Evolutionary conservation across 805 yeast genomes (phyloP).

Genomic region (Saccharomycopsis sp.): DNA sequence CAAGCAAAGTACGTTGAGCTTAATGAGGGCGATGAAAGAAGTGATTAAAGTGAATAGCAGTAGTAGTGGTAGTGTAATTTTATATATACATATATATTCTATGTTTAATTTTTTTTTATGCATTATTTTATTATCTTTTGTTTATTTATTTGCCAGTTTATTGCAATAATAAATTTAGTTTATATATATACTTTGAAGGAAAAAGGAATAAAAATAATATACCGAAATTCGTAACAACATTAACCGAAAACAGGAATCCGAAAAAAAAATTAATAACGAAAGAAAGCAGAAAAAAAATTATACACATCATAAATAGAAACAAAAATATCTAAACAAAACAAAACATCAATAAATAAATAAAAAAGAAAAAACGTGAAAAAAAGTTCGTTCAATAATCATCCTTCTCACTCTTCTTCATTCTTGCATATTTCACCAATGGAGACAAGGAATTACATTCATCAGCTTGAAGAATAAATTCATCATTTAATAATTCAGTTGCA

Average conservation of each 20-base stretch:
- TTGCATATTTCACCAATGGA: conserved; percentile 68
- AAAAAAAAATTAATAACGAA: neutral
- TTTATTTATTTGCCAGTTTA: neutral
- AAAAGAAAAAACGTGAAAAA: neutral
- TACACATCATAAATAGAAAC: neutral
- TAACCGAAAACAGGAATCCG: neutral
- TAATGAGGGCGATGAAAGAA: conserved; percentile 12
- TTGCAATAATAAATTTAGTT: neutral
- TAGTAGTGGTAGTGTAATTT: no score
- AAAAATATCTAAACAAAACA: neutral
- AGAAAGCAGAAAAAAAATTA: neutral
- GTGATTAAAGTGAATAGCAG: conserved; percentile 3
- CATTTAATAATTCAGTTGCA: conserved; percentile 63
- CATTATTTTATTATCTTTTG: neutral
- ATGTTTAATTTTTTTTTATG: neutral
- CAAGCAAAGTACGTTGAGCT: conserved; percentile 44
- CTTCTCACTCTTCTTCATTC: conserved; percentile 45
- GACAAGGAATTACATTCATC: conserved; percentile 57
- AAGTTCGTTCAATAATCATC: conserved; percentile 14
- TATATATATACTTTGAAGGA: neutral
- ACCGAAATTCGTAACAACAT: neutral
- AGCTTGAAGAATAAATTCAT: conserved; percentile 56
- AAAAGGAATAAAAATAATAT: neutral
- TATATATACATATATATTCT: no score
- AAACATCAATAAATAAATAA: neutral